These are phyloP conservation scores for Hawksworthiomyces lignivorus DNA, from an alignment of 2,329 filamentous ascomycete genomes.

Conservation along the genomic window DNA sequence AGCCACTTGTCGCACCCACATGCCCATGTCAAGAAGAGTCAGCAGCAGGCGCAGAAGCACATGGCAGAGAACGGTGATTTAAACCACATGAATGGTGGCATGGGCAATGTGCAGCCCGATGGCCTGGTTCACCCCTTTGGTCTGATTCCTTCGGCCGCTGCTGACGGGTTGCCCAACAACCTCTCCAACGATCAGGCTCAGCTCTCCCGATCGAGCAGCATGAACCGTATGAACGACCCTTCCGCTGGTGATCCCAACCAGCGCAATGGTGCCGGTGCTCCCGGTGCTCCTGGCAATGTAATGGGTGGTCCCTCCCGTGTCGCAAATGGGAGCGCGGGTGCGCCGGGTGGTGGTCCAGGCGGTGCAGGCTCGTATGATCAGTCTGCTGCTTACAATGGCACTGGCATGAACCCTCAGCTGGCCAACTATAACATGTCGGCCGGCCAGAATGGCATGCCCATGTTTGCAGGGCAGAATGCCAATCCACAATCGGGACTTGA, in stretches of 20 bases:
- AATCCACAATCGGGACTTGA: slow-evolving; percentile 59
- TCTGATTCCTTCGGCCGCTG: slow-evolving; percentile 36
- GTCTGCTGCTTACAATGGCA: slow-evolving; percentile 42
- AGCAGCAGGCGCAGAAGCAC: slow-evolving; percentile 47
- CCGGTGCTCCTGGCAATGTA: slow-evolving; percentile 5
- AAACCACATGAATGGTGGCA: slow-evolving; percentile 53
- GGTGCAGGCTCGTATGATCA: slow-evolving; percentile 32
- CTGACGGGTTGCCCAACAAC: slow-evolving; percentile 50
- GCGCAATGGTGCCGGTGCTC: slow-evolving; percentile 38
- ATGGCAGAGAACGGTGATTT: slow-evolving; percentile 45
- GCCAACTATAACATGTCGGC: slow-evolving; percentile 57
- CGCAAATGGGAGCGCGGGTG: slow-evolving; percentile 10
- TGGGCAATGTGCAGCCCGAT: slow-evolving; percentile 50
- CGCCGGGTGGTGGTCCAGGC: slow-evolving; percentile 1
- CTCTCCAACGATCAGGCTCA: slow-evolving; percentile 54
- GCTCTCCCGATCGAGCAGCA: slow-evolving; percentile 53
- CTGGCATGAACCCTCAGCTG: slow-evolving; percentile 59
- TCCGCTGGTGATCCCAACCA: slow-evolving; percentile 42
- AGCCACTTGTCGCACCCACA: slow-evolving; percentile 92
- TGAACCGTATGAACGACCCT: slow-evolving; percentile 49
- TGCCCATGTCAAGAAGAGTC: slow-evolving; percentile 76
- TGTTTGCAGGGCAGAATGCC: slow-evolving; percentile 53
- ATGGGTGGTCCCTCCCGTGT: slow-evolving; percentile 11
- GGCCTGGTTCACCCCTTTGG: slow-evolving; percentile 43
- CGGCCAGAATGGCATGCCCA: slow-evolving; percentile 55